Percentiles rank a stretch among this genome's conserved stretches.
Conservation (phyloP, 371 early-diverging fungal species). For the Coemansia sp. region DNA sequence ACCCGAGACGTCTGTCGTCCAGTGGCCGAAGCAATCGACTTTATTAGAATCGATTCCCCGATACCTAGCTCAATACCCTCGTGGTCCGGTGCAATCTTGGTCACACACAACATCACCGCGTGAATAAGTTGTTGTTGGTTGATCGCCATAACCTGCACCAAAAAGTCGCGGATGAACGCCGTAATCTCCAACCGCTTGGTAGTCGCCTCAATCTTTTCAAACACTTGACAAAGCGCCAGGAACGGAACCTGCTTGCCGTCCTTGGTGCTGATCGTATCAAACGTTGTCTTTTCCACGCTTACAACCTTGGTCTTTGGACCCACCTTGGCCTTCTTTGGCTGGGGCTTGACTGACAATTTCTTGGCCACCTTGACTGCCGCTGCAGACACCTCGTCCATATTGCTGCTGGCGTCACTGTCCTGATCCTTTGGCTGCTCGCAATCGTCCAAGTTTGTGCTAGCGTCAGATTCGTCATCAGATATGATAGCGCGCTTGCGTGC, state of each 20-base stretch:
- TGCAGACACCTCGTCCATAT: background rate
- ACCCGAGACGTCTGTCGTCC: slow-evolving; percentile 74
- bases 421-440: background rate
- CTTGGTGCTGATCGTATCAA: slow-evolving; percentile 32
- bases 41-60: slow-evolving; percentile 92
- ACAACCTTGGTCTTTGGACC: slow-evolving; percentile 1
- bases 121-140: slow-evolving; percentile 73
- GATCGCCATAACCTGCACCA: slow-evolving; percentile 68
- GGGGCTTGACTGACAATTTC: slow-evolving; percentile 8
- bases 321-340: slow-evolving; percentile 23
- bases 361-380: slow-evolving; percentile 12
- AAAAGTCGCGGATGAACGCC: slow-evolving; percentile 74
- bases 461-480: slow-evolving; percentile 32
- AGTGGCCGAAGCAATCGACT: slow-evolving; percentile 90
- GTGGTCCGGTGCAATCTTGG: slow-evolving; percentile 92
- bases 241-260: slow-evolving; percentile 66
- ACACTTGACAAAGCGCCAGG: slow-evolving; percentile 80
- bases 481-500: slow-evolving; percentile 22
- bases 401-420: slow-evolving; percentile 5
- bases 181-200: slow-evolving; percentile 84
- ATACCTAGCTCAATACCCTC: slow-evolving; percentile 96
- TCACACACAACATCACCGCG: slow-evolving; percentile 88
- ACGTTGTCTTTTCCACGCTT: background rate
- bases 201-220: slow-evolving; percentile 80
- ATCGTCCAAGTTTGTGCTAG: slow-evolving; percentile 3